Percentiles rank a stretch among this genome's conserved stretches.
phyloP scores from a whole-genome alignment of 1,139 yeast genomes.

The Scheffersomyces illinoinensis region DNA sequence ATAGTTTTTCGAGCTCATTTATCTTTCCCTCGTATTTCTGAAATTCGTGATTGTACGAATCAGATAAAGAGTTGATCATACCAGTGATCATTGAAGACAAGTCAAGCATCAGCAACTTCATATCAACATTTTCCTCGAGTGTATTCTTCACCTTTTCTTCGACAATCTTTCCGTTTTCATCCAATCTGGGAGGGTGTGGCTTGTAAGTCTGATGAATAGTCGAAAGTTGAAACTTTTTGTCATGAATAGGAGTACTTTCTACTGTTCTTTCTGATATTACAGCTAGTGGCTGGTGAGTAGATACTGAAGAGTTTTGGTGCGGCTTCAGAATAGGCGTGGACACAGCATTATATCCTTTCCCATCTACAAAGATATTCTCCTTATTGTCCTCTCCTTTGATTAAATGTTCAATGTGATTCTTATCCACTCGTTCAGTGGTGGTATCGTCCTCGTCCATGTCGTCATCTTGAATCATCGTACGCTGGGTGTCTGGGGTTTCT shows the following conservation, averaged over 20 bases:
- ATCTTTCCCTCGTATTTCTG: constrained; percentile 21
- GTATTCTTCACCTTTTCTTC: constrained; percentile 6
- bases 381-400: constrained; percentile 39
- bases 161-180: constrained; percentile 30
- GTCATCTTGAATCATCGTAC: constrained; percentile 47
- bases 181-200: constrained; percentile 39
- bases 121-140: constrained; percentile 1
- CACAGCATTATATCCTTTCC: constrained; percentile 24
- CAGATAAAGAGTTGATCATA: constrained; percentile 47
- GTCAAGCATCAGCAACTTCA: constrained; percentile 31
- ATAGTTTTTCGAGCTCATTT: constrained; percentile 18
- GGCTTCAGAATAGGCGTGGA: constrained; percentile 33
- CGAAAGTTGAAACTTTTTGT: constrained; percentile 9
- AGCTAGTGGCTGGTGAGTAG: constrained; percentile 34
- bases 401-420: constrained; percentile 33
- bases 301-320: constrained; percentile 9
- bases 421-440: constrained; percentile 29
- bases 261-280: constrained; percentile 39
- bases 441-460: constrained; percentile 34
- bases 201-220: constrained; percentile 16
- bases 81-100: constrained; percentile 38
- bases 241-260: constrained; percentile 31
- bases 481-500: constrained; percentile 51
- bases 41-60: constrained; percentile 34
- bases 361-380: constrained; percentile 44